These are phyloP conservation scores for Arthrobotrys entomopaga DNA, from an alignment of 2,329 filamentous ascomycete genomes.

Conservation along the genomic window DNA sequence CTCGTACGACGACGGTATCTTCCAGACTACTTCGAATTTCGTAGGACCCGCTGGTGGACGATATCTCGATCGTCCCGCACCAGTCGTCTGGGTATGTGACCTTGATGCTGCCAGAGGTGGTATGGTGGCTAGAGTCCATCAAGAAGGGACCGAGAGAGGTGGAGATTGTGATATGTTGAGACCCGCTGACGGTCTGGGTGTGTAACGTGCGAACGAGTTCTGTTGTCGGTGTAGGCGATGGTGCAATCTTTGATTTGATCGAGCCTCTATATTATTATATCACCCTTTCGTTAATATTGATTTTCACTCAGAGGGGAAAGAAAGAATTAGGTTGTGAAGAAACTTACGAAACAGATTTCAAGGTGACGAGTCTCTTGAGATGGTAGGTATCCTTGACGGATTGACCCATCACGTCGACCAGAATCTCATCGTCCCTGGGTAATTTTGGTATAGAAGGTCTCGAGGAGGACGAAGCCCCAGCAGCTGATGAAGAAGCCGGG, in stretches of 20 bases:
- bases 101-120: constrained; percentile 35
- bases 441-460: constrained; percentile 29
- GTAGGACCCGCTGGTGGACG: constrained; percentile 25
- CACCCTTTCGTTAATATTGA: not conserved
- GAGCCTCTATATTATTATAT: constrained; percentile 26
- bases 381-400: constrained; percentile 33
- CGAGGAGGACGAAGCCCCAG: constrained; percentile 8
- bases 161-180: constrained; percentile 16
- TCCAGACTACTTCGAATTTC: constrained; percentile 26
- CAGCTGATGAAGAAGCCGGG: not conserved
- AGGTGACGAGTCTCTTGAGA: constrained; percentile 33
- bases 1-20: constrained; percentile 29
- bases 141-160: constrained; percentile 45
- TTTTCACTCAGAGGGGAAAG: too few species aligned
- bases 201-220: constrained; percentile 34
- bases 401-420: constrained; percentile 37
- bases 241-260: constrained; percentile 30
- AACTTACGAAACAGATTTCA: constrained; percentile 43
- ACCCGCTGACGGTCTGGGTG: constrained; percentile 29
- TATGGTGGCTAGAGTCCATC: constrained; percentile 39
- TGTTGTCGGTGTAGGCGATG: constrained; percentile 32
- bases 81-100: constrained; percentile 39
- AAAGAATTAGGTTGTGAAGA: not conserved
- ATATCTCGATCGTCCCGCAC: constrained; percentile 47
- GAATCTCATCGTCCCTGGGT: constrained; percentile 44